phyloP scores from a whole-genome alignment of 2,329 filamentous ascomycete species.

The Metarhizium anisopliae region DNA sequence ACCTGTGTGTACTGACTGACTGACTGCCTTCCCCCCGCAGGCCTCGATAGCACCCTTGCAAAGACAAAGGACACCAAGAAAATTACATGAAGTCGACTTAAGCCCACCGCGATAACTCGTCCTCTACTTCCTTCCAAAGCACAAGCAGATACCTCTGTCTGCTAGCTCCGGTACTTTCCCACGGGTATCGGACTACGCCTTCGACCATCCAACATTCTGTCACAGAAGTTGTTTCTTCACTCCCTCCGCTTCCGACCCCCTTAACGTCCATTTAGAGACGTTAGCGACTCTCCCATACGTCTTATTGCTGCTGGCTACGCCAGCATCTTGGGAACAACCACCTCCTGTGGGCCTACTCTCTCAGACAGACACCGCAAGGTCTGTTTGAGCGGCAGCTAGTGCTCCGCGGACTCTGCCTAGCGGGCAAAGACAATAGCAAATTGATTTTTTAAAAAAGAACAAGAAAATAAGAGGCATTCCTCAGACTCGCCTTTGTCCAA shows the following conservation, averaged over 20 bases:
- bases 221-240: constrained; percentile 71
- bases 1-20: too few relatives aligned
- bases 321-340: constrained; percentile 59
- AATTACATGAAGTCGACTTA: constrained; percentile 5
- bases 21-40: constrained; percentile 22
- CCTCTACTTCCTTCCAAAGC: background rate
- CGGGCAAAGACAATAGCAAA: constrained; percentile 17
- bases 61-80: background rate
- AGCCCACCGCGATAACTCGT: background rate
- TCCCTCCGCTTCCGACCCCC: constrained; percentile 79
- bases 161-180: constrained; percentile 74
- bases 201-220: constrained; percentile 76
- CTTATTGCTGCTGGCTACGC: constrained; percentile 76
- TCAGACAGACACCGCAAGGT: constrained; percentile 88
- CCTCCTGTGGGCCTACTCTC: constrained; percentile 91
- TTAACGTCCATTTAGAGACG: constrained; percentile 72
- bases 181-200: constrained; percentile 70
- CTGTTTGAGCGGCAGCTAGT: constrained; percentile 97
- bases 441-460: background rate
- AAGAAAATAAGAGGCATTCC: background rate
- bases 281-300: constrained; percentile 31
- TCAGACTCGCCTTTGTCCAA: background rate
- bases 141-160: constrained; percentile 19
- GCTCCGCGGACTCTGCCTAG: constrained; percentile 64
- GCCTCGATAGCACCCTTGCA: constrained; percentile 49